Conservation (phyloP, 2,329 filamentous ascomycete genomes). For the Aspergillus ruber region DNA sequence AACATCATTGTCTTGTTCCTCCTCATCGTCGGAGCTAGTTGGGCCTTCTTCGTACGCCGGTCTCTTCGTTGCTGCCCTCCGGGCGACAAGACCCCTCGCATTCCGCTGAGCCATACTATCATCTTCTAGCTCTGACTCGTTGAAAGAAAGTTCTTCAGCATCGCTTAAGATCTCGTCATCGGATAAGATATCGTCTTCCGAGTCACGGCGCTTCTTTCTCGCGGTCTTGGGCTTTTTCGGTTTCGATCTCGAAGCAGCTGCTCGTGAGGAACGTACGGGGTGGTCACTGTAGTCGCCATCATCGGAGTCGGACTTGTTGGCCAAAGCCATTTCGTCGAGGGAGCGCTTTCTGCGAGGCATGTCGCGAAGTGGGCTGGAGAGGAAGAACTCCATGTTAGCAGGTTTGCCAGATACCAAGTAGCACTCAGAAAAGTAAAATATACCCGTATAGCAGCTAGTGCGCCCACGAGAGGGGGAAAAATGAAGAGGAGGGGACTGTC, state of each 20-base stretch:
- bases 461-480: neutral
- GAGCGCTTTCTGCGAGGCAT: constrained; percentile 36
- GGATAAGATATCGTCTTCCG: constrained; percentile 41
- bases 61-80: constrained; percentile 50
- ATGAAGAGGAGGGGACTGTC: neutral
- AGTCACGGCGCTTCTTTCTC: constrained; percentile 36
- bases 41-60: constrained; percentile 53
- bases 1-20: constrained; percentile 16
- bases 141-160: constrained; percentile 37
- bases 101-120: constrained; percentile 45
- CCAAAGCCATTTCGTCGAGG: constrained; percentile 37
- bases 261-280: constrained; percentile 21
- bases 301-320: constrained; percentile 38
- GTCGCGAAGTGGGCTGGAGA: constrained; percentile 6
- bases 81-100: constrained; percentile 51
- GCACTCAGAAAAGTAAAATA: neutral
- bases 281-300: constrained; percentile 42
- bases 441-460: neutral
- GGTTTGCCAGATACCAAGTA: neutral
- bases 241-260: constrained; percentile 23
- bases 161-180: constrained; percentile 34
- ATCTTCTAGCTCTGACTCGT: constrained; percentile 41
- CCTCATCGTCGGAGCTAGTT: constrained; percentile 33
- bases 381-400: neutral
- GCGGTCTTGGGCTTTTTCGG: constrained; percentile 28